Base-by-base conservation (phyloP, 2,329 filamentous ascomycete genomes). In the Scedosporium minutisporum region DNA sequence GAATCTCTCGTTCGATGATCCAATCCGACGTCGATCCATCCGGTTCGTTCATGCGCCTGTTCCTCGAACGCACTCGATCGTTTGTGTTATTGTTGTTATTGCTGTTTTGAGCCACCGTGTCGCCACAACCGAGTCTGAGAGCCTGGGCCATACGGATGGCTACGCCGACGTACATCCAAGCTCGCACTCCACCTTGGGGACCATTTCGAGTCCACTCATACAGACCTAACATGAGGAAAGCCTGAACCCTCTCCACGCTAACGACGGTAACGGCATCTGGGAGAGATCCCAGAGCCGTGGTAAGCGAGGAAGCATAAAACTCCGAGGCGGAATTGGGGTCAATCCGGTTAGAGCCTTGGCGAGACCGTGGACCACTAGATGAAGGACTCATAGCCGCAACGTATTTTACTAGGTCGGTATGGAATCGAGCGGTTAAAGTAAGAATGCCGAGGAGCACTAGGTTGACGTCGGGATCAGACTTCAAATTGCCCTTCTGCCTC, bases 151-250 rank as follows among this genome's bases (percentile, higher is more conserved):
- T 82, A 38, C 84, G 79, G 57, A 87, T 83, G 4, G 87, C 87
- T 6, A 85, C 75, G 12, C 86, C 86, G 33, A 90, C 78, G 64
- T 84, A 84, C 69, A 87, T 80, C 83, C 87, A 91, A 14, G 87
- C 86, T 48, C 81, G 82, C 21, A 82, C 72, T 1, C 86, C 87
- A 65, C 76, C 78, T 1, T 74, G 74, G 4, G 75, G 74, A 5
- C 80, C 76, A 7, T 81, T 80, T 70, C 87, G 86, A 10, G 84
- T 85, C 87, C 87, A 90, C 65, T 90, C 87, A 65, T 90, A 88
- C 10, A 89, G 75, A 1, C 83, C 85, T 6, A 91, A 77, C 87
- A 91, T 90, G 9, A 91, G 77, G 57, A 86, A 80, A 0, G 87
- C 85, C 66, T 90, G 87, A 0, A 86, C 83, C 16, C 84, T 80